Base-by-base conservation (phyloP, 495 filamentous ascomycete genomes). In the Poronia punctata region DNA sequence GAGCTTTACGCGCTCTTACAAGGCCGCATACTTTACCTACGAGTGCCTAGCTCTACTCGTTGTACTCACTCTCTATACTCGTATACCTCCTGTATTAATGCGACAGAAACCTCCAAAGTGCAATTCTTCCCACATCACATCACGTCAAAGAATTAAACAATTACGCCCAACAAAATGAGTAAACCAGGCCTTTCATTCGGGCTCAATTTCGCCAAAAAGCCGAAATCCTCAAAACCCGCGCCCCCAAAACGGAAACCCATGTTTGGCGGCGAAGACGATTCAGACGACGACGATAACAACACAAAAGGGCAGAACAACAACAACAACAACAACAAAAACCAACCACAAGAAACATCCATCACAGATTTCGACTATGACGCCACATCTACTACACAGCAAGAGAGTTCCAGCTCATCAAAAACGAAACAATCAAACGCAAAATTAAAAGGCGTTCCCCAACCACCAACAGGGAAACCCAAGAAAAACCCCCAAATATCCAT, bases 241-340 rank as follows among this genome's bases (percentile, higher is more conserved):
- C 64, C 67, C n/a, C 58, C 56, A 7, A 71, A 67, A 45, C 56
- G 61, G 42, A 77, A 75, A 58, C 58, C 68, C 0, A 61, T 75
- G 40, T 71, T 78, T 39, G 67, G 64, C 37, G 66, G 52, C 25
- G 68, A 75, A 26, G 67, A 74, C 30, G 68, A 67, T 38, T 66
- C 64, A 3, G 67, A 70, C 42, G 64, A 63, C 26, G 70, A 72
- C 33, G 41, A 29, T 17, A 57, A 47, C 11, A 45, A 36, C 18
- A 30, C 52, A 19, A 44, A 40, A 23, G 15, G 26, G 17, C 35
- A 46, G 11, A 35, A 46, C 17, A 41, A 50, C 31, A 25, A 52
- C 7, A 46, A 52, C n/a, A 39, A 43, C 11, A 57, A 57, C 45
- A 45, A n/a, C n/a, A 36, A 30, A 16, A 12, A 33, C 26, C 28